Conservation (phyloP, 2,329 filamentous ascomycete genomes). For the Trichothecium sympodiale region DNA sequence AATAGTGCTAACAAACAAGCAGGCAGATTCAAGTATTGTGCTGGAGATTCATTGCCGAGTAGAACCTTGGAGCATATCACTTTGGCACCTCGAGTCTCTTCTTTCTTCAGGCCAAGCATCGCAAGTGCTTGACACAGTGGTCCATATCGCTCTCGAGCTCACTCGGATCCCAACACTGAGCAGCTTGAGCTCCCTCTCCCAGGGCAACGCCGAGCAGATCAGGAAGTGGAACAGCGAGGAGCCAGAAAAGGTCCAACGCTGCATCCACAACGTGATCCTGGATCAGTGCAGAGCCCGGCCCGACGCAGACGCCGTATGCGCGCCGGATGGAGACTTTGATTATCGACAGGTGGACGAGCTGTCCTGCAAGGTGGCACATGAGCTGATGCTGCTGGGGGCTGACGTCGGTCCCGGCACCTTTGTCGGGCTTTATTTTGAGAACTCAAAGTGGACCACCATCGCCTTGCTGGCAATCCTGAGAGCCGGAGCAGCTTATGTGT, state of each 20-base stretch:
- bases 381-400: not conserved
- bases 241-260: slow-evolving; percentile 5
- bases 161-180: not conserved
- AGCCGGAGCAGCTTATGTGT: not conserved
- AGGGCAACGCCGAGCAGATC: not conserved
- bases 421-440: not conserved
- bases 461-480: not conserved
- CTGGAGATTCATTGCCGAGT: no score
- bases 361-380: not conserved
- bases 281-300: slow-evolving; percentile 3
- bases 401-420: slow-evolving; percentile 7
- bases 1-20: no score
- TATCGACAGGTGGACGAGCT: not conserved
- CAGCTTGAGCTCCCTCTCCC: not conserved
- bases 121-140: no score
- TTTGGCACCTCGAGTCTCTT: no score
- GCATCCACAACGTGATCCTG: slow-evolving; percentile 6
- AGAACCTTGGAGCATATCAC: no score
- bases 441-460: slow-evolving; percentile 1
- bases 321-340: slow-evolving; percentile 7
- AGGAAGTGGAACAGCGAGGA: slow-evolving; percentile 2
- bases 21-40: no score
- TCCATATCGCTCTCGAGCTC: no score
- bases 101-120: no score
- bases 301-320: slow-evolving; percentile 3